A percentile compares a stretch with the other conserved stretches of the same genome.
These are phyloP conservation scores for Ministeria vibrans DNA, from an alignment of 78 protist species.

Conservation along the genomic window DNA sequence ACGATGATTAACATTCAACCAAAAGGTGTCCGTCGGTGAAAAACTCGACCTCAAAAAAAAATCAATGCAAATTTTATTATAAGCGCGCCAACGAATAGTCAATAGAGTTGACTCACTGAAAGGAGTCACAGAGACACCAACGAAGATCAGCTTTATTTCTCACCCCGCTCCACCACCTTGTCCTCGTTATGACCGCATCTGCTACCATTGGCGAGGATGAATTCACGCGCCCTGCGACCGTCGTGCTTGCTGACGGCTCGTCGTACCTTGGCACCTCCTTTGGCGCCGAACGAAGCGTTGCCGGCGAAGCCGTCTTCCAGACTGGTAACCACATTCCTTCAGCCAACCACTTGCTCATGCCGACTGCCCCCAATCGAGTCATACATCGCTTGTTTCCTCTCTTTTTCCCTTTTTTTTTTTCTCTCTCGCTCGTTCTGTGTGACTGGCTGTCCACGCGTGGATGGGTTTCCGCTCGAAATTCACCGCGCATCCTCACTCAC, in stretches of 20 bases:
- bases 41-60: too few species aligned
- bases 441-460: too few species aligned
- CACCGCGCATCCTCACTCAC: too few species aligned
- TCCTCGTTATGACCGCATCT: not conserved
- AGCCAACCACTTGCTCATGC: too few species aligned
- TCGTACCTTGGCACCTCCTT: slow-evolving; percentile 68
- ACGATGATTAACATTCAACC: too few species aligned
- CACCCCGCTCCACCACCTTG: not conserved
- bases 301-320: slow-evolving; percentile 90
- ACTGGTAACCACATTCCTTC: slow-evolving; percentile 47
- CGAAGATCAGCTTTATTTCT: not conserved
- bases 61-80: too few species aligned
- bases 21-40: too few species aligned
- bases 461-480: too few species aligned
- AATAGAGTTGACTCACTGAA: not conserved
- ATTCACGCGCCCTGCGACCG: slow-evolving; percentile 13
- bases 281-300: slow-evolving; percentile 61
- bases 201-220: not conserved
- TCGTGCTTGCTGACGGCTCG: slow-evolving; percentile 86
- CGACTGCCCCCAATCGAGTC: too few species aligned
- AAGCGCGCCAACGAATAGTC: not conserved
- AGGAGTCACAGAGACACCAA: not conserved
- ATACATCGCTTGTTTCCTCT: too few species aligned
- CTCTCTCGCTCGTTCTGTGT: too few species aligned
- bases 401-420: too few species aligned